These are phyloP conservation scores for Phytophthora aleatoria DNA, from an alignment of 352 stramenopile species.

Conservation along the genomic window DNA sequence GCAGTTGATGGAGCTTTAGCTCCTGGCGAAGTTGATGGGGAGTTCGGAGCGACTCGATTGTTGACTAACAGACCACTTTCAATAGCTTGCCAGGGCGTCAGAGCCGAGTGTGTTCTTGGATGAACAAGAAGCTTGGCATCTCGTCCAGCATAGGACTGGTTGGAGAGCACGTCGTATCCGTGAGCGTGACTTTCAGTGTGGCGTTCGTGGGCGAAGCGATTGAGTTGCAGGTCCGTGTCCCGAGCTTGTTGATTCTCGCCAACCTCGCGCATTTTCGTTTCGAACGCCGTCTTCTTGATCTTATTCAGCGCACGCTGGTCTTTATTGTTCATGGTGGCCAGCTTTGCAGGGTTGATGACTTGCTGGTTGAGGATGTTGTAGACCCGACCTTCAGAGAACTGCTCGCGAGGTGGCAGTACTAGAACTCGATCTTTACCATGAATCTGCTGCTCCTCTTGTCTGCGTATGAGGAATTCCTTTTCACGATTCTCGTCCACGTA, in stretches of 20 bases:
- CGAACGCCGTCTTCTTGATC: constrained; percentile 63
- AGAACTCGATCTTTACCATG: constrained; percentile 60
- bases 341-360: constrained; percentile 56
- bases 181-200: constrained; percentile 60
- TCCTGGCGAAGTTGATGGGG: neutral
- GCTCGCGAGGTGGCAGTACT: constrained; percentile 60
- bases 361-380: constrained; percentile 84
- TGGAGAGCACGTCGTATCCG: constrained; percentile 70
- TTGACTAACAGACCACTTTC: constrained; percentile 40
- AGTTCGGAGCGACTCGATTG: constrained; percentile 36
- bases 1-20: constrained; percentile 8
- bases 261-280: constrained; percentile 50
- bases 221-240: constrained; percentile 56
- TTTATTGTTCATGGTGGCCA: constrained; percentile 44
- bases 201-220: constrained; percentile 66
- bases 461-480: constrained; percentile 44
- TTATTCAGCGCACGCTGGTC: constrained; percentile 59
- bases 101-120: constrained; percentile 49
- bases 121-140: constrained; percentile 50
- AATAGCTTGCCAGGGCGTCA: constrained; percentile 54
- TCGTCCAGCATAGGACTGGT: constrained; percentile 57
- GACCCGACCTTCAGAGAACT: constrained; percentile 67
- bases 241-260: constrained; percentile 45
- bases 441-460: constrained; percentile 42
- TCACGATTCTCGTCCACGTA: constrained; percentile 71